phyloP scores from a whole-genome alignment of 306 rosid species.

The Mimosa bimucronata region DNA sequence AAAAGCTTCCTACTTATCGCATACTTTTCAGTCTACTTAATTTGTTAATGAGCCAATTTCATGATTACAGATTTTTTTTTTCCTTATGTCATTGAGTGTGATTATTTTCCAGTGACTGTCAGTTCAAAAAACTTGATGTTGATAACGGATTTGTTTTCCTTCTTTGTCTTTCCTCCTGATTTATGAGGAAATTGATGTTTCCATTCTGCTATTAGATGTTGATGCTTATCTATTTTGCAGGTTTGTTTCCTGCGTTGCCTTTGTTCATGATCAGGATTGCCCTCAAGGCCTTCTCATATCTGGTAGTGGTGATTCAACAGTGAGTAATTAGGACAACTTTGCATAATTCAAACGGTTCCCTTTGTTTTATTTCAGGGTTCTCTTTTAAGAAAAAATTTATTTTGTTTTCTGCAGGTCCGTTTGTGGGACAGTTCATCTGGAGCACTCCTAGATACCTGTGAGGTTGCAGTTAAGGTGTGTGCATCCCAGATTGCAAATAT shows the following conservation, averaged over 20 bases:
- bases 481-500: constrained; percentile 16
- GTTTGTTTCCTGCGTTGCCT: constrained; percentile 83
- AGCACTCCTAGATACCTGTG: constrained; percentile 76
- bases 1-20: constrained; percentile 15
- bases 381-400: constrained; percentile 29
- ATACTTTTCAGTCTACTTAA: not conserved
- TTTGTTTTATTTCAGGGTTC: constrained; percentile 30
- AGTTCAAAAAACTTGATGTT: constrained; percentile 5
- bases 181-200: constrained; percentile 32
- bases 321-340: constrained; percentile 46
- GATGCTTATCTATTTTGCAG: constrained; percentile 46
- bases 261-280: constrained; percentile 58
- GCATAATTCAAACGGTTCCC: constrained; percentile 16
- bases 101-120: constrained; percentile 17
- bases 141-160: not conserved
- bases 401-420: constrained; percentile 65
- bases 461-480: constrained; percentile 73
- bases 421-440: constrained; percentile 82
- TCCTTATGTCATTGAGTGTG: constrained; percentile 3
- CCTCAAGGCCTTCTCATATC: constrained; percentile 74
- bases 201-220: constrained; percentile 8
- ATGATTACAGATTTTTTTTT: not conserved
- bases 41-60: constrained; percentile 14
- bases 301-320: constrained; percentile 95
- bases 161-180: constrained; percentile 4